Evolutionary conservation across 352 stramenopile genomes (phyloP).

Genomic region (Blastocystis sp.): DNA sequence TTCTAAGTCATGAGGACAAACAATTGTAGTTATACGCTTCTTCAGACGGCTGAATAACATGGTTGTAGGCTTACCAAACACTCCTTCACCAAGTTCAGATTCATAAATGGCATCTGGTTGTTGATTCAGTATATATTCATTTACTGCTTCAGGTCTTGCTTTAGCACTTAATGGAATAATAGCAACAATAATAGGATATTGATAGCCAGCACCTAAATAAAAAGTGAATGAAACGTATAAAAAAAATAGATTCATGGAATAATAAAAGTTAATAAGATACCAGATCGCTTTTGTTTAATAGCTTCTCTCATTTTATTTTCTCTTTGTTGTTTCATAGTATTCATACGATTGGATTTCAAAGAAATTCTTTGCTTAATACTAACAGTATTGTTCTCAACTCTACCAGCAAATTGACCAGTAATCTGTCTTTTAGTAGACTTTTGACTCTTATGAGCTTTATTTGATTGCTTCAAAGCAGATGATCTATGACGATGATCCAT

Average conservation of each 20-base stretch:
- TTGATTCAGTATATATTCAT: conserved; percentile 1
- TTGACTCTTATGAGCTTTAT: conserved; percentile 53
- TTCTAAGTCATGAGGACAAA: conserved; percentile 43
- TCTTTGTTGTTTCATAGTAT: conserved; percentile 43
- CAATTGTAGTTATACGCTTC: conserved; percentile 45
- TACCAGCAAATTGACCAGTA: conserved; percentile 44
- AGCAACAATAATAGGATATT: conserved; percentile 13
- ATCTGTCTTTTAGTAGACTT: conserved; percentile 49
- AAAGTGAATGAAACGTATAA: conserved; percentile 43
- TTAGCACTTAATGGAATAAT: conserved; percentile 19
- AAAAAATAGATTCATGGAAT: conserved; percentile 44
- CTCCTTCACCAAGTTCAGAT: conserved; percentile 37
- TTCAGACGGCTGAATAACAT: conserved; percentile 16
- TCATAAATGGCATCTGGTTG: conserved; percentile 17
- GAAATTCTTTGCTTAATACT: conserved; percentile 26
- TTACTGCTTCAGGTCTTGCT: conserved; percentile 1
- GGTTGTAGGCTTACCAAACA: conserved; percentile 39
- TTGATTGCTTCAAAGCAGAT: conserved; percentile 48
- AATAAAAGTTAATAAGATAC: conserved; percentile 42
- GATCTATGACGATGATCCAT: conserved; percentile 43
- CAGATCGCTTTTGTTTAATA: conserved; percentile 45
- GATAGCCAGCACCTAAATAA: conserved; percentile 11
- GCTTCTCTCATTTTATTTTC: conserved; percentile 46
- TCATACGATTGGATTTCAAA: background rate
- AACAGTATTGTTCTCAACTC: conserved; percentile 41